phyloP scores from a whole-genome alignment of 345 rosid species.

The Schrenkiella parvula region DNA sequence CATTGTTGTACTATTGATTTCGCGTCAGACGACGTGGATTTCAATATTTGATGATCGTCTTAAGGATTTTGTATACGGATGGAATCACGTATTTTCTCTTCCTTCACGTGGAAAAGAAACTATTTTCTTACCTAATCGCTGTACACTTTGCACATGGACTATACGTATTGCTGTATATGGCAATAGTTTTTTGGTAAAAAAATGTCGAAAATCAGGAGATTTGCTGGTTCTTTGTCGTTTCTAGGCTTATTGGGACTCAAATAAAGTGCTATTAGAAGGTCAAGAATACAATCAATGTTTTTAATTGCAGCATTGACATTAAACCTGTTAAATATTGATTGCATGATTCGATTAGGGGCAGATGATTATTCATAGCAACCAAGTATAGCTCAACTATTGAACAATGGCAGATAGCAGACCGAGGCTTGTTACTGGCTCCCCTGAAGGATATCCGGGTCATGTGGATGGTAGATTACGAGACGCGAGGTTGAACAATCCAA shows the following conservation, averaged over 20 bases:
- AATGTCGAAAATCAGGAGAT: not conserved
- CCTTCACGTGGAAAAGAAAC: slow-evolving; percentile 20
- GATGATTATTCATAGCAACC: not conserved
- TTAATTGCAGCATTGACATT: not conserved
- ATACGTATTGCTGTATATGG: slow-evolving; percentile 1
- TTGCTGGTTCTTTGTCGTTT: not conserved
- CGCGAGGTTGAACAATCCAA: slow-evolving; percentile 87
- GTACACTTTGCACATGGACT: slow-evolving; percentile 16
- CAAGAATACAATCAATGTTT: not conserved
- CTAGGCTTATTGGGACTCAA: not conserved
- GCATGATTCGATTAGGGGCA: not conserved
- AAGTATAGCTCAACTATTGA: slow-evolving; percentile 33
- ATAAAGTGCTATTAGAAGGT: not conserved
- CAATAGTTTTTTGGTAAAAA: not conserved
- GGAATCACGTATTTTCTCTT: not conserved
- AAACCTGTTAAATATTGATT: not conserved
- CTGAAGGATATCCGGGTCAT: slow-evolving; percentile 81
- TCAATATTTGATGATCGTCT: slow-evolving; percentile 21
- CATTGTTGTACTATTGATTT: slow-evolving; percentile 4
- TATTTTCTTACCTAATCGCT: slow-evolving; percentile 12
- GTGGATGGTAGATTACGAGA: slow-evolving; percentile 85
- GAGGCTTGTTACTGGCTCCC: slow-evolving; percentile 82
- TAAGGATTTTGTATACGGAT: slow-evolving; percentile 18
- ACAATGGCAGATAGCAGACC: slow-evolving; percentile 53
- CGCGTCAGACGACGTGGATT: not conserved